phyloP scores from a whole-genome alignment of 1,284 basidiomycete genomes.

The Albatrellus sp. region DNA sequence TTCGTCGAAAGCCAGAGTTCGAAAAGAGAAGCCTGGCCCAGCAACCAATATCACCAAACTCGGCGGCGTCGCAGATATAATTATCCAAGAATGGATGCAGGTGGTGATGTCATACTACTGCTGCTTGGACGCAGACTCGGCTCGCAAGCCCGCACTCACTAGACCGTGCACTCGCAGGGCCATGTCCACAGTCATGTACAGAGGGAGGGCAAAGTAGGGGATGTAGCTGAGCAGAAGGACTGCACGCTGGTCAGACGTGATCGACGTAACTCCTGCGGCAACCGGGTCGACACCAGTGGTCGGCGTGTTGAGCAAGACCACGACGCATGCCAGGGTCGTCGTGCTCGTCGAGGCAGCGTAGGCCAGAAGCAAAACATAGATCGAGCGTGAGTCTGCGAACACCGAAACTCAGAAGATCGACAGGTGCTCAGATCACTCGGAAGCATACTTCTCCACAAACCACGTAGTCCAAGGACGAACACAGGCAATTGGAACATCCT shows the following conservation, averaged over 20 bases:
- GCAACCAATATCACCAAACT: too few species aligned
- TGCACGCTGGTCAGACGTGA: slow-evolving; percentile 31
- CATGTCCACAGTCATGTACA: slow-evolving; percentile 68
- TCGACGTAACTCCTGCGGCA: slow-evolving; percentile 20
- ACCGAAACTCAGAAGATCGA: slow-evolving; percentile 9
- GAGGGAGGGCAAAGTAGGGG: slow-evolving; percentile 63
- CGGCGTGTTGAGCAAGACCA: slow-evolving; percentile 39
- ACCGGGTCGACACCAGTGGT: slow-evolving; percentile 21
- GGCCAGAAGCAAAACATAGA: slow-evolving; percentile 47
- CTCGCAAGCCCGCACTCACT: too few species aligned
- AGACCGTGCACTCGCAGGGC: slow-evolving; percentile 7
- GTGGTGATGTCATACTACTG: too few species aligned
- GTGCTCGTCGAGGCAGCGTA: slow-evolving; percentile 74
- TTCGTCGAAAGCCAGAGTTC: too few species aligned
- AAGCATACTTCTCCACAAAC: slow-evolving; percentile 49
- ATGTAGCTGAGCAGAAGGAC: slow-evolving; percentile 63
- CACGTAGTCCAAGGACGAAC: slow-evolving; percentile 56
- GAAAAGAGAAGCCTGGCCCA: too few species aligned
- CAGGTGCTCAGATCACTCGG: background rate
- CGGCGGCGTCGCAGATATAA: too few species aligned
- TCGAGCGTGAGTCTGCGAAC: slow-evolving; percentile 28
- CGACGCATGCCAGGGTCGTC: slow-evolving; percentile 63
- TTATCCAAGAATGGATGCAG: too few species aligned
- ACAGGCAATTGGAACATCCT: slow-evolving; percentile 70
- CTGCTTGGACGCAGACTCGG: too few species aligned